Evolutionary conservation across 495 filamentous ascomycete genomes (phyloP).

Genomic region (Penicillium ochrochloron): DNA sequence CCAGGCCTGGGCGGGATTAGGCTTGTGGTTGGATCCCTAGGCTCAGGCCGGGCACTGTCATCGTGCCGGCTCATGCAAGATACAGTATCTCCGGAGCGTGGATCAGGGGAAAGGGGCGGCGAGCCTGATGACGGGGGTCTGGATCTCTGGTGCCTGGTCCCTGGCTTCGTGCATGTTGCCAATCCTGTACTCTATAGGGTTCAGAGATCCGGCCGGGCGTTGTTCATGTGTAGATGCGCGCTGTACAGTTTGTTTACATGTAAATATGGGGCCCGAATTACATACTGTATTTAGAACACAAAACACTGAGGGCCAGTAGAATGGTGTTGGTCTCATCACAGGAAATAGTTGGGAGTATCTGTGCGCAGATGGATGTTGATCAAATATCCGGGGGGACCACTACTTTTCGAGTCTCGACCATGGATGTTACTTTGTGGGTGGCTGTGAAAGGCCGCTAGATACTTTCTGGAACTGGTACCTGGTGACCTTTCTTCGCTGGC

Average conservation of each 20-base stretch:
- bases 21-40: conserved; percentile 15
- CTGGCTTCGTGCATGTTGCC: conserved; percentile 16
- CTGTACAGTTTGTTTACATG: not conserved
- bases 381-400: conserved; percentile 6
- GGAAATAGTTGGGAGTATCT: conserved; percentile 7
- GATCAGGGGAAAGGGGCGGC: conserved; percentile 7
- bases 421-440: conserved; percentile 15
- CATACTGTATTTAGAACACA: too few species aligned
- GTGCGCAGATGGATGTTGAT: conserved; percentile 11
- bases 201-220: not conserved
- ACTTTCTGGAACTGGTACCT: not conserved
- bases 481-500: not conserved
- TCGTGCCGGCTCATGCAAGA: conserved; percentile 5
- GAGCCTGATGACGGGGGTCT: not conserved
- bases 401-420: conserved; percentile 19
- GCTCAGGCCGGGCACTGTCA: conserved; percentile 7
- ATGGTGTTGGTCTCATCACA: not conserved
- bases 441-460: conserved; percentile 18
- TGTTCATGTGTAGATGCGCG: not conserved
- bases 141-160: conserved; percentile 12
- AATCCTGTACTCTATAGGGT: not conserved
- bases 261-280: not conserved
- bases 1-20: not conserved
- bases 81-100: conserved; percentile 1
- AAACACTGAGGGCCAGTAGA: not conserved